These are phyloP conservation scores for Cucurbita ficifolia DNA, from an alignment of 306 rosid genomes.

Conservation along the genomic window DNA sequence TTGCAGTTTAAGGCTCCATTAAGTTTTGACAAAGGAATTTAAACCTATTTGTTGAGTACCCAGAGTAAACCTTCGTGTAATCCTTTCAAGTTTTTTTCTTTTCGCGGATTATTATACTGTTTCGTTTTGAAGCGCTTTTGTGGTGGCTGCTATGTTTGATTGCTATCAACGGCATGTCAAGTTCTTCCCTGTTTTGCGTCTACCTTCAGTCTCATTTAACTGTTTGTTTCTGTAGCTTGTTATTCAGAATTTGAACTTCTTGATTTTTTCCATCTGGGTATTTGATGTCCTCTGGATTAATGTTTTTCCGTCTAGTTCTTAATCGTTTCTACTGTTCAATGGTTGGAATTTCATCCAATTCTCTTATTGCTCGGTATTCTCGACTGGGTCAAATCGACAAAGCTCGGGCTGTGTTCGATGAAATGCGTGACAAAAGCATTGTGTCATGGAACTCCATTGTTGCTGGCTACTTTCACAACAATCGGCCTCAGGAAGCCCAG, in stretches of 20 bases:
- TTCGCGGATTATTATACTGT: not conserved
- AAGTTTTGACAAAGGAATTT: too few species aligned
- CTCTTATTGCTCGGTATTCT: slow-evolving; percentile 6
- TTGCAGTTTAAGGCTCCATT: too few species aligned
- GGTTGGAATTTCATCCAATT: not conserved
- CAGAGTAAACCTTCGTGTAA: too few species aligned
- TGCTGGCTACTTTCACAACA: slow-evolving; percentile 6
- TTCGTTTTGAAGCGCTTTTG: not conserved
- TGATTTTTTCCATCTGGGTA: not conserved
- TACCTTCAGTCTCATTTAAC: not conserved
- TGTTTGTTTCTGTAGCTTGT: not conserved
- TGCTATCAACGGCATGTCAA: not conserved
- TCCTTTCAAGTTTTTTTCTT: too few species aligned
- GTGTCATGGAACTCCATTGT: slow-evolving; percentile 11
- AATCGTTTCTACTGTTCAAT: slow-evolving; percentile 1
- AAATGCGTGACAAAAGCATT: slow-evolving; percentile 3
- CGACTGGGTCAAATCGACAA: slow-evolving; percentile 5
- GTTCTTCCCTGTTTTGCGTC: not conserved
- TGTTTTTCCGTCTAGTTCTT: not conserved
- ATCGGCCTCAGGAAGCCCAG: slow-evolving; percentile 2
- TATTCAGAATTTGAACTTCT: not conserved
- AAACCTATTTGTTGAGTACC: too few species aligned
- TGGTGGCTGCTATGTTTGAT: too few species aligned
- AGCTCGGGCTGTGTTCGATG: slow-evolving; percentile 12
- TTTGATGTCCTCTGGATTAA: not conserved